Evolutionary conservation across 805 yeast genomes (phyloP).

Genomic region (Candida palmyrensis): DNA sequence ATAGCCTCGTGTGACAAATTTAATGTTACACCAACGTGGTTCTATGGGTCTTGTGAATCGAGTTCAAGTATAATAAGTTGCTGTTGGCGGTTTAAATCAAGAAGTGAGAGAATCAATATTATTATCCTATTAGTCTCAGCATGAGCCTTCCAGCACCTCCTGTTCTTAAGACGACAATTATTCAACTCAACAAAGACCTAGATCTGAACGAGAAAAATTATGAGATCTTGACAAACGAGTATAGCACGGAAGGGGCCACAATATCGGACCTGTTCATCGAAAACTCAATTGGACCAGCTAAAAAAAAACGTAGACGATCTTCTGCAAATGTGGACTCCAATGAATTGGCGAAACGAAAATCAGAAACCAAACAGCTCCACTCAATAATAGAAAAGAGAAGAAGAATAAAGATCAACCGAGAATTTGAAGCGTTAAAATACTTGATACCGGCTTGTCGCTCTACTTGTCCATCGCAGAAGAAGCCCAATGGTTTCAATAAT

Average conservation of each 20-base stretch:
- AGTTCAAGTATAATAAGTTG: background rate
- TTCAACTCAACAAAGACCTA: slow-evolving; percentile 38
- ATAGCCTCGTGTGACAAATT: slow-evolving; percentile 6
- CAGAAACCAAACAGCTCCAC: slow-evolving; percentile 48
- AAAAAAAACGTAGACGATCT: slow-evolving; percentile 37
- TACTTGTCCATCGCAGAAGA: slow-evolving; percentile 14
- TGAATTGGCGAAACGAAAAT: slow-evolving; percentile 36
- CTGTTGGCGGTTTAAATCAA: no score
- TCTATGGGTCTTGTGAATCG: no score
- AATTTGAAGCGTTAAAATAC: slow-evolving; percentile 74
- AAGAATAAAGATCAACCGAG: slow-evolving; percentile 73
- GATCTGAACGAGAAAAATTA: slow-evolving; percentile 38
- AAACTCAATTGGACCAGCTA: slow-evolving; percentile 4
- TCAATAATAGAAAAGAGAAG: slow-evolving; percentile 78
- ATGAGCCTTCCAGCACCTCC: slow-evolving; percentile 34
- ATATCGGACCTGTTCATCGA: background rate
- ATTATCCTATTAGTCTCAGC: background rate
- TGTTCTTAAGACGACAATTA: slow-evolving; percentile 38
- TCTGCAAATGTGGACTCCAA: slow-evolving; percentile 33
- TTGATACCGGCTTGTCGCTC: slow-evolving; percentile 75
- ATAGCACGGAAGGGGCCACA: slow-evolving; percentile 8
- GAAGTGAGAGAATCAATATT: background rate
- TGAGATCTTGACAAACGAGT: slow-evolving; percentile 39
- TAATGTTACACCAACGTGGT: no score
- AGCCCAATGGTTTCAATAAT: slow-evolving; percentile 5